Percentiles rank a stretch among this genome's conserved stretches.
Evolutionary conservation across 805 yeast species (phyloP).

Genomic region (Cyberlindnera bimundalis): DNA sequence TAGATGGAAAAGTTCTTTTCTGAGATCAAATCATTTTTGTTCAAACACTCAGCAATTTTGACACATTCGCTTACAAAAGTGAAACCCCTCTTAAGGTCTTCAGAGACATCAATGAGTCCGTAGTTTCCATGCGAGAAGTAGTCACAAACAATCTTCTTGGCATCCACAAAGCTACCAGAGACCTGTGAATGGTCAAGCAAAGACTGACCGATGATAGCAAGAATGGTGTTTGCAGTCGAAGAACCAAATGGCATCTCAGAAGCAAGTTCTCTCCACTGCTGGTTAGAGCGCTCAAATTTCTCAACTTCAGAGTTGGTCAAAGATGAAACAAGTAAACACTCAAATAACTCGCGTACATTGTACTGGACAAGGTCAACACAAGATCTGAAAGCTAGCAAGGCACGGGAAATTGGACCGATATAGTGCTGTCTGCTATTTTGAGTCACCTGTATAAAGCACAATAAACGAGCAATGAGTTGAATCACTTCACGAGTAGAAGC

Average conservation of each 20-base stretch:
- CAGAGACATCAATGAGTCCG: conserved; percentile 6
- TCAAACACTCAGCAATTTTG: conserved; percentile 9
- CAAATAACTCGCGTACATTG: conserved; percentile 52
- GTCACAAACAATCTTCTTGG: conserved; percentile 5
- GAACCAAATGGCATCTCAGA: conserved; percentile 57
- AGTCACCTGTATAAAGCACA: conserved; percentile 42
- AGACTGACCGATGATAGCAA: conserved; percentile 57
- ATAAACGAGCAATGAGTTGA: conserved; percentile 45
- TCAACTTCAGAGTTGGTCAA: conserved; percentile 56
- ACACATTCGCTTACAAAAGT: conserved; percentile 12
- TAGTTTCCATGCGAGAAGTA: neutral
- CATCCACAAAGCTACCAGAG: neutral
- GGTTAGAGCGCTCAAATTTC: conserved; percentile 43
- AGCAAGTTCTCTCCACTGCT: conserved; percentile 58
- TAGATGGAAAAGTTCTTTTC: conserved; percentile 6
- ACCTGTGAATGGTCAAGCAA: conserved; percentile 19
- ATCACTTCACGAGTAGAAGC: conserved; percentile 32
- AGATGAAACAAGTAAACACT: conserved; percentile 47
- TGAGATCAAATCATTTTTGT: conserved; percentile 4
- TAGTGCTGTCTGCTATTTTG: conserved; percentile 53
- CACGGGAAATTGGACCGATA: conserved; percentile 69
- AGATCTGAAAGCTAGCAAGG: conserved; percentile 63
- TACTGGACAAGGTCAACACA: conserved; percentile 50
- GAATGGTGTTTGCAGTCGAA: conserved; percentile 54
- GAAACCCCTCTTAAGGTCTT: conserved; percentile 12